Conservation (phyloP, 768 basidiomycete species). For the Trametes elegans region DNA sequence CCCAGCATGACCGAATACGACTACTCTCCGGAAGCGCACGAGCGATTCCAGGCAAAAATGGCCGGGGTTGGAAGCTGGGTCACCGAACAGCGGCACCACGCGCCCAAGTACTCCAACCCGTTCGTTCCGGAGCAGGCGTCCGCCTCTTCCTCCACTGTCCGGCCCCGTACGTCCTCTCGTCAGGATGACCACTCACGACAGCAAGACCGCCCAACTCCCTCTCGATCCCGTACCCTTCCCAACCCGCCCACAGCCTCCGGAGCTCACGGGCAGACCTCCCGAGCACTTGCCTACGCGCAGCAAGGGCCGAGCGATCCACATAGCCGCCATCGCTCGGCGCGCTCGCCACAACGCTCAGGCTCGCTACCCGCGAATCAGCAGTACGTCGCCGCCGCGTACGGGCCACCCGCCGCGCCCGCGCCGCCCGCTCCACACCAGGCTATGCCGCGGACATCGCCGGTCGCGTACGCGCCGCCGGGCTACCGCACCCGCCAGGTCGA, state of each 20-base stretch:
- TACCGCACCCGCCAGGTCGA: conserved; percentile 14
- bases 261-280: conserved; percentile 3
- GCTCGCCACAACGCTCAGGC: conserved; percentile 11
- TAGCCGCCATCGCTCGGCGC: conserved; percentile 9
- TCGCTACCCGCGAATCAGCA: conserved; percentile 8
- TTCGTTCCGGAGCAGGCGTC: conserved; percentile 17
- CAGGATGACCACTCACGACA: neutral
- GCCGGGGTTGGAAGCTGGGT: conserved; percentile 31
- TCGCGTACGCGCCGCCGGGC: conserved; percentile 6
- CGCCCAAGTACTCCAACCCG: conserved; percentile 24
- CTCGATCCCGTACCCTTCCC: conserved; percentile 19
- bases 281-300: conserved; percentile 7
- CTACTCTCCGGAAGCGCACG: conserved; percentile 34
- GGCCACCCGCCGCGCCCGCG: conserved; percentile 1
- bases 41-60: conserved; percentile 29
- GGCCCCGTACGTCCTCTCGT: conserved; percentile 14
- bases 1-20: conserved; percentile 35
- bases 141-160: conserved; percentile 14
- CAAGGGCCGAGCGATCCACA: conserved; percentile 5
- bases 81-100: conserved; percentile 18
- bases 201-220: conserved; percentile 13
- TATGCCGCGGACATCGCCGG: conserved; percentile 11
- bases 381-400: conserved; percentile 10
- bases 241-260: neutral
- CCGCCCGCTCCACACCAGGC: conserved; percentile 2